Base-by-base conservation (phyloP, 345 rosid genomes). In the Atalantia buxifolia region DNA sequence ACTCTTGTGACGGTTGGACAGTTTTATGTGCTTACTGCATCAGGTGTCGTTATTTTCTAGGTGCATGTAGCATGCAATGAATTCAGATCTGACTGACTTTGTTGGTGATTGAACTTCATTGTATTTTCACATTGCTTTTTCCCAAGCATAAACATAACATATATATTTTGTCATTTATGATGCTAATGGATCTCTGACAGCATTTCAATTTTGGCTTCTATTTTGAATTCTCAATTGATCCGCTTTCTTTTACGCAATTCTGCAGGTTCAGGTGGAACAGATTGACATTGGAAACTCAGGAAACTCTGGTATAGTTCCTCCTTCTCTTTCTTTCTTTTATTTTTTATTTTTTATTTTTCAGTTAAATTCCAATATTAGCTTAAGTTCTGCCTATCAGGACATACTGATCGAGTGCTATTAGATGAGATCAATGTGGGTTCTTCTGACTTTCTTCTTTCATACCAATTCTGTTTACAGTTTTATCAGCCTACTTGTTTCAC, bases 201-300 rank as follows among this genome's bases (percentile, higher is more conserved):
- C 22, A n/a, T n/a, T 30, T 25, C 7, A 28, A 19, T 53, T 69
- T 70, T 65, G 66, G 64, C 27, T 24, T 40, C 8, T 59, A 56
- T 30, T 9, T 7, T 75, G 50, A 50, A 61, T 56, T 24, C 42
- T 45, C 1, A 19, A 66, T 38, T 35, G 30, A 78, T 60, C 59
- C 63, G 7, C 31, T 77, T 72, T 55, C 24, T 6, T 76, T 42
- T n/a, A n/a, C 53, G 9, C 31, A 27, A 67, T 38, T 76, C 14
- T 67, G 69, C 86, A 88, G 91, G 86, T 75, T 70, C 85, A 89
- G 71, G 79, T 82, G 75, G 90, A 79, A 53, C 81, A 78, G 31
- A 74, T 84, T 65, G 88, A 85, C 78, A 80, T 77, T 71, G 75
- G 68, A 65, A 79, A 79, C 69, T 81, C 83, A 9, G 82, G 80